Conservation (phyloP, 768 basidiomycete species). For the Galerina marginata region DNA sequence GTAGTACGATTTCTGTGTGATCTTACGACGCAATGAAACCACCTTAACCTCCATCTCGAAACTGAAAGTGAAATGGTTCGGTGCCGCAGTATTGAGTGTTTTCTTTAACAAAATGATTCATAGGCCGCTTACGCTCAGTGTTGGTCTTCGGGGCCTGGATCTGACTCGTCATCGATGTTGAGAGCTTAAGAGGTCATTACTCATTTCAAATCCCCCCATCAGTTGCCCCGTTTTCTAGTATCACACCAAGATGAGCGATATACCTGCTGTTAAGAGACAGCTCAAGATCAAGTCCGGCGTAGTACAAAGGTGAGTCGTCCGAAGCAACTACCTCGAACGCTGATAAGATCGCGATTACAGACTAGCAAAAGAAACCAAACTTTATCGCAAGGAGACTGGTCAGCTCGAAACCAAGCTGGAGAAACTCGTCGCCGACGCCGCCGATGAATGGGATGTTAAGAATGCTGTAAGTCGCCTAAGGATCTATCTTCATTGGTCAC, state of each 20-base stretch:
- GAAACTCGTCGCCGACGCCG: constrained; percentile 61
- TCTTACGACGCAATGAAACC: constrained; percentile 48
- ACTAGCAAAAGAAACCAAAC: constrained; percentile 67
- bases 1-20: constrained; percentile 52
- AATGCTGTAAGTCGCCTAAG: constrained; percentile 56
- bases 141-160: neutral
- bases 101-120: neutral
- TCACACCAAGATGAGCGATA: constrained; percentile 49
- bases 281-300: constrained; percentile 79
- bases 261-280: constrained; percentile 58
- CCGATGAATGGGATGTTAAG: constrained; percentile 79
- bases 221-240: neutral
- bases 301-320: constrained; percentile 59
- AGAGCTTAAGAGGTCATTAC: neutral
- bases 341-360: constrained; percentile 37
- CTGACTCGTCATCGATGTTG: constrained; percentile 1
- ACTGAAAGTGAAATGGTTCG: neutral
- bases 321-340: constrained; percentile 12
- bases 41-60: constrained; percentile 2
- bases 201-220: neutral
- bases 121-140: neutral
- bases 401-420: constrained; percentile 64
- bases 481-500: neutral
- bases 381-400: constrained; percentile 71
- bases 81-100: too few relatives aligned